Conservation (phyloP, 257 asterid genomes). For the Solanum sejunctum region DNA sequence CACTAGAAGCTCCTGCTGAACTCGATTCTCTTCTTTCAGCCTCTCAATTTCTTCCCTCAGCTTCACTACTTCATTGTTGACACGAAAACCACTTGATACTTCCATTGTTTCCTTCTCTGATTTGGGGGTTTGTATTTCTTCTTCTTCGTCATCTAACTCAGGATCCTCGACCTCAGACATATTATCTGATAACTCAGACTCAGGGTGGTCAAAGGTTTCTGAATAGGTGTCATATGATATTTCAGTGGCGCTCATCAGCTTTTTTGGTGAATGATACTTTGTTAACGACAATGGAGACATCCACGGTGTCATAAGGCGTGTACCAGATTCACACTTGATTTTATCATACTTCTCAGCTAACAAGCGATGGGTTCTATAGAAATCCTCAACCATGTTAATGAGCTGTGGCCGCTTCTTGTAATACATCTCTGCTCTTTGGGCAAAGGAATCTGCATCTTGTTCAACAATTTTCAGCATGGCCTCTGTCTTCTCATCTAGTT, state of each 20-base stretch:
- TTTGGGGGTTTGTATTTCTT: neutral
- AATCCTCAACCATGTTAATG: constrained; percentile 66
- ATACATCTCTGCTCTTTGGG: constrained; percentile 88
- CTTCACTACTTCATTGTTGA: constrained; percentile 12
- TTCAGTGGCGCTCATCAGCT: constrained; percentile 29
- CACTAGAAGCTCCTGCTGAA: constrained; percentile 32
- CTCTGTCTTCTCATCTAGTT: constrained; percentile 55
- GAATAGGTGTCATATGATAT: constrained; percentile 69
- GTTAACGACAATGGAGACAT: constrained; percentile 27
- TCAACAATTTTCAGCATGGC: constrained; percentile 62
- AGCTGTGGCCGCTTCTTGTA: constrained; percentile 83
- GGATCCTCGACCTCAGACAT: constrained; percentile 85
- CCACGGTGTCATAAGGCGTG: constrained; percentile 43
- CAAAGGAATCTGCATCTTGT: constrained; percentile 81
- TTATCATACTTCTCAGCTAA: constrained; percentile 70
- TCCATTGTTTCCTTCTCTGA: constrained; percentile 7
- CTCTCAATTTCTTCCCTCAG: constrained; percentile 45
- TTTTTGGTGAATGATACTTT: constrained; percentile 29
- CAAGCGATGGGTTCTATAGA: constrained; percentile 66
- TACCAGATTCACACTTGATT: constrained; percentile 40
- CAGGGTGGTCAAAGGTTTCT: constrained; percentile 50
- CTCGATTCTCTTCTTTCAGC: constrained; percentile 45
- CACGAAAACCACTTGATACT: constrained; percentile 2
- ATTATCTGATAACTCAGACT: constrained; percentile 17
- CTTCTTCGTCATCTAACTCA: constrained; percentile 10